Percentiles rank a stretch among this genome's conserved stretches.
Conservation (phyloP, 192 early-diverging fungal genomes). For the Coemansia sp. region DNA sequence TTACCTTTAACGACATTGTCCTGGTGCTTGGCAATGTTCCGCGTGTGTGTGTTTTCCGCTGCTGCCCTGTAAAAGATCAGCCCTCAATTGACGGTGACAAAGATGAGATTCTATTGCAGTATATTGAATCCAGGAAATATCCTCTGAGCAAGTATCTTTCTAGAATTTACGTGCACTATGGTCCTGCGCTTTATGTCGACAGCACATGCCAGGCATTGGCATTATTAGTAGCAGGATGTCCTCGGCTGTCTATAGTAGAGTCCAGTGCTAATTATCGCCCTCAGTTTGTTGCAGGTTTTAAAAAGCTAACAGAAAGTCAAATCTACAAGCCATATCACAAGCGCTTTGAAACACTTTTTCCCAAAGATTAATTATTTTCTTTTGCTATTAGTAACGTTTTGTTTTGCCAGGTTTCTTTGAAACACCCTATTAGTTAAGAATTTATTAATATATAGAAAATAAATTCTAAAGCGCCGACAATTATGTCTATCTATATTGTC, state of each 20-base stretch:
- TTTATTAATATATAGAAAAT: not conserved
- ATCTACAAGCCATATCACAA: not conserved
- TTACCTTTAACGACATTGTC: not conserved
- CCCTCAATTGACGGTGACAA: not conserved
- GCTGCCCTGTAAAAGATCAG: not conserved
- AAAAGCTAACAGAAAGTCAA: not conserved
- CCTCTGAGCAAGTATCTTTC: not conserved
- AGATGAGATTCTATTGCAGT: not conserved
- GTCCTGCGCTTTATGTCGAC: not conserved
- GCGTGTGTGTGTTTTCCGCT: not conserved
- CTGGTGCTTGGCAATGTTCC: not conserved
- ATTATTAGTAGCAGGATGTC: not conserved
- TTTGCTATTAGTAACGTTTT: no score
- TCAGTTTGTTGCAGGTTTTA: not conserved
- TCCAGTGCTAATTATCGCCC: not conserved
- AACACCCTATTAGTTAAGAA: not conserved
- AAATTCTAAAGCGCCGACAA: not conserved
- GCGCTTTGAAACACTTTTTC: not conserved
- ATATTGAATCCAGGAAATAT: not conserved
- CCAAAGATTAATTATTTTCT: not conserved
- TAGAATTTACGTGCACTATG: not conserved
- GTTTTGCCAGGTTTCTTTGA: no score
- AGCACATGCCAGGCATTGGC: not conserved
- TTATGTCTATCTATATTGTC: not conserved
- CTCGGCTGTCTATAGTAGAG: not conserved